Evolutionary conservation across 768 basidiomycete species (phyloP), one percentile per base, ranked within the genome.

Genomic region (Grammothele lineata): DNA sequence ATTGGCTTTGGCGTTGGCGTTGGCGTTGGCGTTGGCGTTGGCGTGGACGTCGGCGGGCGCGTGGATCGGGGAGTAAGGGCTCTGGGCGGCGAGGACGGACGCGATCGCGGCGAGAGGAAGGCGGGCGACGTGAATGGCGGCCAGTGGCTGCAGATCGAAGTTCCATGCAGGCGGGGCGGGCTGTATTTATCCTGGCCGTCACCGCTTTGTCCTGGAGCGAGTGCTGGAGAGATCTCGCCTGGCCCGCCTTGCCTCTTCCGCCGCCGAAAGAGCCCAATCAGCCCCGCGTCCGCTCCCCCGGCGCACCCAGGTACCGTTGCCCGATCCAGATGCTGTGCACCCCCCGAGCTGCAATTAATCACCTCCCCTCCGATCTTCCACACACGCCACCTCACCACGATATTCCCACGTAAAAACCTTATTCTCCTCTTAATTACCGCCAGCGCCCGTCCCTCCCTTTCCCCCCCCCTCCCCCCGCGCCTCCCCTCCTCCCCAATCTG

Each of bases 151-250:
- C 41, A 47, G 40, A 51, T 51, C 50, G 50, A 51, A 53, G 43
- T 53, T 47, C 46, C 51, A 48, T 48, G 40, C 43, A 37, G 46
- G 42, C 42, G 40, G 32, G 40, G 26, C 42, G 46, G 40, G 51
- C 51, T 46, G 46, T 53, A 53, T 53, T 53, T 53, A 53, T 53
- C 51, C 51, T 44, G 47, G 46, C 51, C 45, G 51, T 53, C 51
- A 53, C 38, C 51, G 51, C 48, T 41, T 49, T 53, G 40, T 14
- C 17, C 18, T 37, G 37, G 25, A 38, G 33, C 43, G 34, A 37
- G 44, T 40, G 43, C 51, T 46, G n/a, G n/a, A n/a, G n/a, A n/a
- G 39, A 37, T 34, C 43, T 37, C 43, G 39, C 40, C 51, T 45
- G 49, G 26, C 45, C 45, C 43, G 39, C 40, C 51, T 45, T 53